Conservation (phyloP, 352 stramenopile species). For the Elongisporangium prolatum region DNA sequence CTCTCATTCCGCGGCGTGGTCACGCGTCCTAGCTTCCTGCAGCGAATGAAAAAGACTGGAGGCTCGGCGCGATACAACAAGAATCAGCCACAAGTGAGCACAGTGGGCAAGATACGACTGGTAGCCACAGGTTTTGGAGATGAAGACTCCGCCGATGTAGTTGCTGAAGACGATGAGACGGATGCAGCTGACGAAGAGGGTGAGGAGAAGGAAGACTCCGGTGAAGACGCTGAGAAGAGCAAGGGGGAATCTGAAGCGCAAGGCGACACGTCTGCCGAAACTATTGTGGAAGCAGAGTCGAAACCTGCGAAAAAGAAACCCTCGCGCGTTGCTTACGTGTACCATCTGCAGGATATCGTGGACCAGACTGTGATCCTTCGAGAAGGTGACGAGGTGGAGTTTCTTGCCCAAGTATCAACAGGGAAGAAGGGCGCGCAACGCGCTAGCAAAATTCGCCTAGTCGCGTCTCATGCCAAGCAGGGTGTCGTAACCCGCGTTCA, state of each 20-base stretch:
- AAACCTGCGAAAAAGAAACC: conserved; percentile 16
- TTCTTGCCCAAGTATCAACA: conserved; percentile 30
- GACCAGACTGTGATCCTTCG: conserved; percentile 52
- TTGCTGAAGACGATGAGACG: conserved; percentile 6
- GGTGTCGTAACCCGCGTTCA: conserved; percentile 46
- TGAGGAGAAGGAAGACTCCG: conserved; percentile 16
- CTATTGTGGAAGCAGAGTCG: conserved; percentile 4
- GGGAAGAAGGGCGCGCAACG: conserved; percentile 32
- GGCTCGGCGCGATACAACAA: conserved; percentile 27
- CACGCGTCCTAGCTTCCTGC: conserved; percentile 53
- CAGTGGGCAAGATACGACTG: conserved; percentile 50
- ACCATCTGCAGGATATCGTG: conserved; percentile 63
- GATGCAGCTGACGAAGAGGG: conserved; percentile 10
- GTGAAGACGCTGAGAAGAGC: conserved; percentile 14
- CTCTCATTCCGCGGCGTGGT: conserved; percentile 46
- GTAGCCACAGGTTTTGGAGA: conserved; percentile 6
- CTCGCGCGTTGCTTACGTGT: conserved; percentile 32
- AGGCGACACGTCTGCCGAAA: conserved; percentile 2
- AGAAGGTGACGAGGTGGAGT: conserved; percentile 71
- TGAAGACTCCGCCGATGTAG: conserved; percentile 4
- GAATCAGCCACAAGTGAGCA: conserved; percentile 36
- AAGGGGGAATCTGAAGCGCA: conserved; percentile 3
- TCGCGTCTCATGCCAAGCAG: conserved; percentile 49
- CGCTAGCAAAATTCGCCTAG: conserved; percentile 47
- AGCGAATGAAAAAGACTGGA: conserved; percentile 30